Percentiles rank a stretch among this genome's conserved stretches.
These are phyloP conservation scores for Auricularia cornea DNA, from an alignment of 768 basidiomycete genomes.

Conservation along the genomic window DNA sequence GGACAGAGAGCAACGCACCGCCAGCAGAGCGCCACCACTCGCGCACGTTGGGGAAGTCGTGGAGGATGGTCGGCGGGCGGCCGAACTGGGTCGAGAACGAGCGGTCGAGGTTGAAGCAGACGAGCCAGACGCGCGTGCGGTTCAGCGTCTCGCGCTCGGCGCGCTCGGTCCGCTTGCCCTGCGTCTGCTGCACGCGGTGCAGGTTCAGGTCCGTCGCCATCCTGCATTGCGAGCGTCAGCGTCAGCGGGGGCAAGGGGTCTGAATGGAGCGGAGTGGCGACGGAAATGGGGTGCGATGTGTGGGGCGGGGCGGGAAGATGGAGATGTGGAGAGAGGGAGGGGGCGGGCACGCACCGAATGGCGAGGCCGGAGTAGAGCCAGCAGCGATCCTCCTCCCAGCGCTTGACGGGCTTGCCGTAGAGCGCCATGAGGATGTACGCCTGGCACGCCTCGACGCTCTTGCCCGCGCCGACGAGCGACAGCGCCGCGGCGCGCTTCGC, in stretches of 20 bases:
- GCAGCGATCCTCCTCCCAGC: conserved; percentile 85
- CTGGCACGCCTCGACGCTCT: conserved; percentile 9
- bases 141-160: conserved; percentile 76
- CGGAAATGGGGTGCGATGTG: conserved; percentile 1
- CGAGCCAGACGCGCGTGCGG: conserved; percentile 78
- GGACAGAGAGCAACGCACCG: not conserved
- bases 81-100: conserved; percentile 86
- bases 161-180: conserved; percentile 38
- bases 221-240: conserved; percentile 34
- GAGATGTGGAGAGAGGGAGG: not conserved
- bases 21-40: not conserved
- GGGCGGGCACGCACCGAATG: conserved; percentile 48
- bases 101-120: conserved; percentile 85
- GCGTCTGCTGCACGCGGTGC: conserved; percentile 35
- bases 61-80: conserved; percentile 70
- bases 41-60: conserved; percentile 52
- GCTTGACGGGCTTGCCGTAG: conserved; percentile 41
- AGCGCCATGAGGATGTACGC: conserved; percentile 8
- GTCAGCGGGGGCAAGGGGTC: not conserved
- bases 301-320: conserved; percentile 2
- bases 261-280: no score
- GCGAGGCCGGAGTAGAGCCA: conserved; percentile 88
- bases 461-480: conserved; percentile 1
- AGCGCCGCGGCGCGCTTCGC: conserved; percentile 4
- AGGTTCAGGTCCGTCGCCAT: conserved; percentile 86